Evolutionary conservation across 768 basidiomycete genomes (phyloP), one percentile per base, ranked within the genome.

Genomic region (Tulasnella sp.): DNA sequence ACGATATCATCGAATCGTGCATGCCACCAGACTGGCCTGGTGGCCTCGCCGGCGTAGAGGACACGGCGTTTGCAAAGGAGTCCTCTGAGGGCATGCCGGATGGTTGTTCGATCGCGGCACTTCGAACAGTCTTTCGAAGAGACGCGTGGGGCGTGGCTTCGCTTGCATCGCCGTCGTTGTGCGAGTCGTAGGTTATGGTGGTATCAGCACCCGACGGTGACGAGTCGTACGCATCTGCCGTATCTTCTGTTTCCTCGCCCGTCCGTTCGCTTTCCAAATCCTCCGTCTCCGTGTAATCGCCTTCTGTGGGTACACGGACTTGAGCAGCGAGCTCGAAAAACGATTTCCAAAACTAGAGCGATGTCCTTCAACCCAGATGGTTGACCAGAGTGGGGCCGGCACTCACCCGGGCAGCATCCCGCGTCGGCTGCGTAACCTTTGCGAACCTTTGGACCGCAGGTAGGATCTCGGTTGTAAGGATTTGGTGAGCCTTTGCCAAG

Each of bases 281-380:
- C 9, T 40, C 58, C 21, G 35, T 36, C 6, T 72, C 76, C n/a
- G 77, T 79, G 58, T 79, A 75, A 56, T 87, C 83, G 12, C 81
- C 87, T 32, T 75, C 81, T 1, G 80, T 80, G 3, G 84, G 82
- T 41, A 92, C 84, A 37, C 83, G 80, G 27, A 91, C 84, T 63
- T 89, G 83, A 3, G 94, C 93, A 7, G 92, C 90, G 59, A 86
- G 80, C 65, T 97, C 92, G 66, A 92, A 97, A 74, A 99, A 98
- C 0, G 87, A 84, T 3, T 83, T 84, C 93, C 94, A 98, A 68
- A 97, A 97, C 93, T 94, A 40, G 14, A 15, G 64, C 4, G 35
- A 21, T 2, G 12, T 34, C 31, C 23, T 36, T 34, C 7, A 21
- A 52, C 1, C n/a, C 2, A 32, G 32, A 31, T 31, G 3, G 12